phyloP scores from a whole-genome alignment of 257 asterid genomes.

The Salvia rosmarinus region DNA sequence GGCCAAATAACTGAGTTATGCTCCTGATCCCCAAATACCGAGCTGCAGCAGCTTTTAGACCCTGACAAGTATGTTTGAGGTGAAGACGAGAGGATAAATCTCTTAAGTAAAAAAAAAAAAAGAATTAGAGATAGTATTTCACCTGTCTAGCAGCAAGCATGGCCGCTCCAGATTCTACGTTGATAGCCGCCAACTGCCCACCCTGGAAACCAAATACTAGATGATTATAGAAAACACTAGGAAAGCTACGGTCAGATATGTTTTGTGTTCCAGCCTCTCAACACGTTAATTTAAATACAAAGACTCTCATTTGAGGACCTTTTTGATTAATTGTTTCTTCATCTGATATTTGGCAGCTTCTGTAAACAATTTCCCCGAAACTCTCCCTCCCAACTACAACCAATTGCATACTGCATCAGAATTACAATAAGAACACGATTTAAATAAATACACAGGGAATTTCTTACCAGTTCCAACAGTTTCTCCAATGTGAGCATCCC shows the following conservation, averaged over 20 bases:
- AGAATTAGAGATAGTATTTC: neutral
- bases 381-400: constrained; percentile 71
- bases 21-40: constrained; percentile 82
- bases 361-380: constrained; percentile 72
- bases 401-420: constrained; percentile 29
- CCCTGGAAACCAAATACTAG: constrained; percentile 54
- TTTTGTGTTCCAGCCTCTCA: constrained; percentile 16
- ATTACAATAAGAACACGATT: constrained; percentile 29
- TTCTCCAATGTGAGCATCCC: constrained; percentile 84
- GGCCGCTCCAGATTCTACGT: constrained; percentile 74
- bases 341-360: constrained; percentile 84
- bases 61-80: constrained; percentile 55
- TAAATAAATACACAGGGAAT: constrained; percentile 19
- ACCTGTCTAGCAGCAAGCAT: constrained; percentile 89
- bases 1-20: constrained; percentile 76
- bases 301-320: constrained; percentile 53
- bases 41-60: constrained; percentile 77
- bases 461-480: constrained; percentile 66
- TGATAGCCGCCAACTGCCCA: constrained; percentile 76
- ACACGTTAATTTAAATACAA: constrained; percentile 22
- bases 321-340: constrained; percentile 62
- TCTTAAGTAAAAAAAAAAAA: constrained; percentile 23
- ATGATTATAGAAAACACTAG: constrained; percentile 10
- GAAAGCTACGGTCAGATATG: constrained; percentile 25
- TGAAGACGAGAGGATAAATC: constrained; percentile 11